These are phyloP conservation scores for Ganoderma multipileum DNA, from an alignment of 1,284 basidiomycete genomes.

Conservation along the genomic window DNA sequence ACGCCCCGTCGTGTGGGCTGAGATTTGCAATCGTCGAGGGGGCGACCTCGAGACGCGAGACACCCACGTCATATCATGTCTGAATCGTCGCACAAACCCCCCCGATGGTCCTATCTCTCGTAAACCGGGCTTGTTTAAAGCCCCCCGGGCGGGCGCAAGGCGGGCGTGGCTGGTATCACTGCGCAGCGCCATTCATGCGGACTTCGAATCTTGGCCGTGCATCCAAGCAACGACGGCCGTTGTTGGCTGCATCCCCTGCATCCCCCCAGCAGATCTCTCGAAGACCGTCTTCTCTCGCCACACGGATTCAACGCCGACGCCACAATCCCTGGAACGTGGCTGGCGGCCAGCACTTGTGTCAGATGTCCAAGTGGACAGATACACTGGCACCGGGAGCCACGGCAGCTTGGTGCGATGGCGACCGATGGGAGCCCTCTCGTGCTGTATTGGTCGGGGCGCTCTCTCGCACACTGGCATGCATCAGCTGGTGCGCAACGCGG, in stretches of 20 bases:
- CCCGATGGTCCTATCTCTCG: background rate
- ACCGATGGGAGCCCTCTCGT: background rate
- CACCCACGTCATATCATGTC: background rate
- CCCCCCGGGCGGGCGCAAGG: background rate
- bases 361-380: no score
- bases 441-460: background rate
- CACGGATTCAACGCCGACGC: background rate
- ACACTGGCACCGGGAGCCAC: background rate
- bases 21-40: background rate
- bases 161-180: background rate
- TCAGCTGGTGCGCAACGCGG: background rate
- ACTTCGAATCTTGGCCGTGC: background rate
- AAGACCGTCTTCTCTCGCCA: background rate
- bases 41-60: background rate
- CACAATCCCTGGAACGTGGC: constrained; percentile 7
- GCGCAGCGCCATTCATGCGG: constrained; percentile 1
- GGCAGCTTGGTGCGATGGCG: background rate
- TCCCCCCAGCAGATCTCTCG: no score
- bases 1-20: background rate
- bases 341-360: background rate
- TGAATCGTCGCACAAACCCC: constrained; percentile 2
- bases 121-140: background rate
- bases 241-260: background rate
- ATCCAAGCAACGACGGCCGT: background rate
- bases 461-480: background rate